These are phyloP conservation scores for Pisolithus microcarpus DNA, from an alignment of 768 basidiomycete genomes.

Conservation along the genomic window DNA sequence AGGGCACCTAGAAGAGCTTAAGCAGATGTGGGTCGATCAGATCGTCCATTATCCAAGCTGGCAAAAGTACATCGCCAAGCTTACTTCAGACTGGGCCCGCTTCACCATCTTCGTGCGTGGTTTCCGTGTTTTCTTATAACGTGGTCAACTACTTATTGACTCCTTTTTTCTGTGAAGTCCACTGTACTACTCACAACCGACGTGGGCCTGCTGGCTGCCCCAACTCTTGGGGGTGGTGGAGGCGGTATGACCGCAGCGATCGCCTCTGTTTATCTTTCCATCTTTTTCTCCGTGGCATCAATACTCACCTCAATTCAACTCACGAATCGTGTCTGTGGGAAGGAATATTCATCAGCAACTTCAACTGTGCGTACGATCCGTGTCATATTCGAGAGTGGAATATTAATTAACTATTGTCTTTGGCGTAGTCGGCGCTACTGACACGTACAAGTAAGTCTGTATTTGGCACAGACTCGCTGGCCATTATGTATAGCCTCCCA, in stretches of 20 bases:
- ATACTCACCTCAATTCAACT: conserved; percentile 7
- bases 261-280: conserved; percentile 5
- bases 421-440: neutral
- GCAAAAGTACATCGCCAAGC: conserved; percentile 2
- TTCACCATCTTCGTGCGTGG: conserved; percentile 9
- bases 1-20: conserved; percentile 13
- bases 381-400: neutral
- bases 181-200: conserved; percentile 30
- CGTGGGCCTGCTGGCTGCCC: conserved; percentile 25
- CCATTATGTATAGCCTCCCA: conserved; percentile 44
- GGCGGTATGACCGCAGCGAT: neutral
- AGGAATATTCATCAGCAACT: conserved; percentile 27
- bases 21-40: conserved; percentile 6
- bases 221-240: conserved; percentile 2
- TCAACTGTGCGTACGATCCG: conserved; percentile 30
- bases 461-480: conserved; percentile 37
- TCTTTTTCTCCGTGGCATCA: conserved; percentile 5
- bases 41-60: conserved; percentile 4
- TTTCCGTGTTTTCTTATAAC: neutral
- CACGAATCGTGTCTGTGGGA: conserved; percentile 23
- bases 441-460: conserved; percentile 8
- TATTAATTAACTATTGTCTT: neutral
- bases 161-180: conserved; percentile 10
- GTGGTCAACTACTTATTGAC: too few relatives aligned
- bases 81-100: conserved; percentile 4